Evolutionary conservation across 164 flowering plant species (phyloP).

Genomic region (Tetracentron sinense): DNA sequence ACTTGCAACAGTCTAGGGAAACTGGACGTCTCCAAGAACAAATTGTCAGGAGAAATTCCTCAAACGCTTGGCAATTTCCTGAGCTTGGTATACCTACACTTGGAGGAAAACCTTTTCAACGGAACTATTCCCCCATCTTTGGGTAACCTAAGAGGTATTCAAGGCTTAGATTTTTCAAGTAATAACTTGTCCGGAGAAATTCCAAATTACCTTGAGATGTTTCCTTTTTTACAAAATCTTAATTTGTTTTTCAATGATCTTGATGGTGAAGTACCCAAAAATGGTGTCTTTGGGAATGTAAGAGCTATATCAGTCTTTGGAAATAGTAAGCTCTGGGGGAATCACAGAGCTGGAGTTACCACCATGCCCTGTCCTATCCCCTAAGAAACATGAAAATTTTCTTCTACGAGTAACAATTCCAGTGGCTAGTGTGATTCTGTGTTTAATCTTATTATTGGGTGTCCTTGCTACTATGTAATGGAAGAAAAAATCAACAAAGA

Average conservation of each 20-base stretch:
- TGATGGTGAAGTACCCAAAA: slow-evolving; percentile 24
- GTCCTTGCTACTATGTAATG: too few species aligned
- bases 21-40: slow-evolving; percentile 12
- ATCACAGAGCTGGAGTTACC: slow-evolving; percentile 11
- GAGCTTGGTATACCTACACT: slow-evolving; percentile 14
- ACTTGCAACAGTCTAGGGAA: neutral
- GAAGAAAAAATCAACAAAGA: slow-evolving; percentile 4
- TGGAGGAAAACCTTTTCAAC: slow-evolving; percentile 23
- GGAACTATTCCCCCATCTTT: slow-evolving; percentile 30
- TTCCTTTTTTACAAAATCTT: slow-evolving; percentile 11
- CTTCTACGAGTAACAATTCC: slow-evolving; percentile 4
- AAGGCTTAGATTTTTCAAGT: slow-evolving; percentile 24
- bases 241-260: slow-evolving; percentile 31
- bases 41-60: slow-evolving; percentile 28
- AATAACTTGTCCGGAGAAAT: slow-evolving; percentile 34
- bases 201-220: slow-evolving; percentile 18
- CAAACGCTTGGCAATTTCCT: slow-evolving; percentile 20
- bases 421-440: neutral
- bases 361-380: slow-evolving; percentile 9
- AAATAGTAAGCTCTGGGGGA: slow-evolving; percentile 27
- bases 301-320: slow-evolving; percentile 16
- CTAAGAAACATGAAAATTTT: neutral
- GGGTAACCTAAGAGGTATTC: slow-evolving; percentile 11
- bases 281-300: slow-evolving; percentile 24
- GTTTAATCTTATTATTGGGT: neutral